Base-by-base conservation (phyloP, 2,329 filamentous ascomycete genomes). In the Diaporthe vaccinii region DNA sequence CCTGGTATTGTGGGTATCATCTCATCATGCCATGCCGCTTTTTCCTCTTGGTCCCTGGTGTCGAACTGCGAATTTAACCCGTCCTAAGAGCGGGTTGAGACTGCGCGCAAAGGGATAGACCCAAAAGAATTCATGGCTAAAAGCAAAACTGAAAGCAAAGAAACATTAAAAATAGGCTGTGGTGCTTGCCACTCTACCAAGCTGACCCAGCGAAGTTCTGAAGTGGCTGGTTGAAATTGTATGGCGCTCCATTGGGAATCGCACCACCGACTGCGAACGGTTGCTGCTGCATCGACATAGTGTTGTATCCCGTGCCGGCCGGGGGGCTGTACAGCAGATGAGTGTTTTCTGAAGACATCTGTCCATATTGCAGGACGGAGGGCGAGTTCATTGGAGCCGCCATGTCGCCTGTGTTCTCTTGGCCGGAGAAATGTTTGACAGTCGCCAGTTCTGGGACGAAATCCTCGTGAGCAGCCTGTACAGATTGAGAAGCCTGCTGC, bases 1-100 rank as follows among this genome's bases (percentile, higher is more conserved):
- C n/a, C 49, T 69, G 49, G 65, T 69, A 55, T 69, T 69, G 49
- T 41, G 65, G 65, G 65, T 69, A 69, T 69, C 65, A 69, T 69
- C 65, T 69, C 34, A 41, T 69, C 49, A 20, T 55, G 49, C 49
- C 34, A 39, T 69, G 49, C 20, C 65, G 15, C 34, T 53, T 22
- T n/a, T 36, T 8, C 34, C 8, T 22, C 34, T 69, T 55, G n/a
- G 34, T 55, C 34, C n/a, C 65, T 41, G 9, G n/a, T 69, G 65
- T 69, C 49, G 14, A 55, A 53, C 46, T 28, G n/a, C n/a, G 15
- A 28, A 22, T 34, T 20, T 46, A 44, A 49, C 61, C 41, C 12
- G 12, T 65, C 61, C 25, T 34, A 46, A n/a, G 41, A n/a, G 28
- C 41, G 31, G 2, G 7, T 34, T 65, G 9, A 49, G 41, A 65